These are phyloP conservation scores for Phenoliferia sp. DNA, from an alignment of 1,284 basidiomycete genomes.

Conservation along the genomic window DNA sequence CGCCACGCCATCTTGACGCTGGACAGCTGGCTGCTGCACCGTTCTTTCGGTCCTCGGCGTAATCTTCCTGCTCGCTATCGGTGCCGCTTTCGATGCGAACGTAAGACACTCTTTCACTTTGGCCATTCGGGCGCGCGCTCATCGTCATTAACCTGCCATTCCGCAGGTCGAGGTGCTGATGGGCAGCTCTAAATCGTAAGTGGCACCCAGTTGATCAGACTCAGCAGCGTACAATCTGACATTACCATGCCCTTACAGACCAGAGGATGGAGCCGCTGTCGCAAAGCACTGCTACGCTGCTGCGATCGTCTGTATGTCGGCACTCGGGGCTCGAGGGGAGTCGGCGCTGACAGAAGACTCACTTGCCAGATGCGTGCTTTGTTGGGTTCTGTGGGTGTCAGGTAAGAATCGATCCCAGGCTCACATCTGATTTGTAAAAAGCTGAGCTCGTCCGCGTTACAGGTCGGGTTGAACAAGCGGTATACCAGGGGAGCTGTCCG, in stretches of 20 bases:
- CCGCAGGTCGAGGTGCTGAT: slow-evolving; percentile 6
- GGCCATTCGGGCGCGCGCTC: not conserved
- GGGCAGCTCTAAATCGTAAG: slow-evolving; percentile 4
- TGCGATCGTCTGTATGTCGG: slow-evolving; percentile 1
- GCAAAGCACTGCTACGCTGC: slow-evolving; percentile 9
- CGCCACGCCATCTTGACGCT: too few relatives aligned
- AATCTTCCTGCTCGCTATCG: slow-evolving; percentile 45
- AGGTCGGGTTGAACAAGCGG: slow-evolving; percentile 8
- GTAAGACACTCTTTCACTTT: not conserved
- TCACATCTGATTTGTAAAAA: not conserved
- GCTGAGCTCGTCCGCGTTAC: not conserved
- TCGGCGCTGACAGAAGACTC: not conserved
- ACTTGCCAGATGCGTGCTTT: slow-evolving; percentile 1
- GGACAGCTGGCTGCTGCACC: slow-evolving; percentile 52
- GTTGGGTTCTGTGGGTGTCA: slow-evolving; percentile 8
- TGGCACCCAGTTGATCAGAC: not conserved
- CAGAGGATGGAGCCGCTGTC: not conserved
- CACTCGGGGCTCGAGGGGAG: not conserved
- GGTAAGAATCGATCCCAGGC: not conserved
- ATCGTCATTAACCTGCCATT: too few relatives aligned
- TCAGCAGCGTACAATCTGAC: not conserved
- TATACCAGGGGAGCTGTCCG: slow-evolving; percentile 3
- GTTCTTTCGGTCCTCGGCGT: slow-evolving; percentile 50
- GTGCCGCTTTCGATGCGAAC: not conserved
- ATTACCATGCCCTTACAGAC: not conserved